Percentiles rank a stretch among this genome's conserved stretches.
Evolutionary conservation across 768 basidiomycete species (phyloP).

Genomic region (Sistotremastrum suecicum): DNA sequence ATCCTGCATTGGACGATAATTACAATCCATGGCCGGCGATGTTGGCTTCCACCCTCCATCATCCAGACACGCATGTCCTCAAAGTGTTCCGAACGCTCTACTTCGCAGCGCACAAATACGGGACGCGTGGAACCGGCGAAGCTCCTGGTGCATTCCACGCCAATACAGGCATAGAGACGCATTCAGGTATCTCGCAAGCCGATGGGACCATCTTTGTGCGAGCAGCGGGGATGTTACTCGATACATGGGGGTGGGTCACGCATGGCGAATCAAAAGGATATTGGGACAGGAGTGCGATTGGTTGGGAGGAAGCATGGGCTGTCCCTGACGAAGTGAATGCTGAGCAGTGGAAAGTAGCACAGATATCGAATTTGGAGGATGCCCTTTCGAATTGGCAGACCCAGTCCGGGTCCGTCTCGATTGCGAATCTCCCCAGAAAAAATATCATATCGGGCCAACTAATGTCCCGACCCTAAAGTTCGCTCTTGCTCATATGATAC

Average conservation of each 20-base stretch:
- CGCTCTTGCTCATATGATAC: too few species aligned
- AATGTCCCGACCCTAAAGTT: too few species aligned
- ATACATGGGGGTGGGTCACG: constrained; percentile 40
- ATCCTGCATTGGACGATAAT: constrained; percentile 20
- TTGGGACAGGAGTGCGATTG: constrained; percentile 46
- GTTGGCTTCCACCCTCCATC: constrained; percentile 29
- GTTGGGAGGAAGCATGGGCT: constrained; percentile 47
- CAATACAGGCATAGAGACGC: constrained; percentile 28
- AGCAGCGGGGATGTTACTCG: constrained; percentile 41
- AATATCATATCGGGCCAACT: too few species aligned
- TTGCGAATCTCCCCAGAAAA: too few species aligned
- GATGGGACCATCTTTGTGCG: constrained; percentile 49
- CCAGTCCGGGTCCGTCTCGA: too few species aligned
- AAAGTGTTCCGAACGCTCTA: constrained; percentile 36
- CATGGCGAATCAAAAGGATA: constrained; percentile 32
- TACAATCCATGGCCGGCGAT: constrained; percentile 42
- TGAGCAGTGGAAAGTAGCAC: too few species aligned
- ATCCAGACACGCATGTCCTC: constrained; percentile 36
- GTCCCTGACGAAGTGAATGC: too few species aligned
- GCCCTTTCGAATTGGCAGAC: too few species aligned
- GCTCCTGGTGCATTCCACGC: constrained; percentile 28
- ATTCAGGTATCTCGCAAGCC: constrained; percentile 25
- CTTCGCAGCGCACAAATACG: constrained; percentile 33
- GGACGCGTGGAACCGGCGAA: constrained; percentile 23
- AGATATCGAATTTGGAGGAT: too few species aligned